Evolutionary conservation across 805 yeast species (phyloP), one percentile per base, ranked within the genome.

Genomic region (Blastobotrys muscicola): DNA sequence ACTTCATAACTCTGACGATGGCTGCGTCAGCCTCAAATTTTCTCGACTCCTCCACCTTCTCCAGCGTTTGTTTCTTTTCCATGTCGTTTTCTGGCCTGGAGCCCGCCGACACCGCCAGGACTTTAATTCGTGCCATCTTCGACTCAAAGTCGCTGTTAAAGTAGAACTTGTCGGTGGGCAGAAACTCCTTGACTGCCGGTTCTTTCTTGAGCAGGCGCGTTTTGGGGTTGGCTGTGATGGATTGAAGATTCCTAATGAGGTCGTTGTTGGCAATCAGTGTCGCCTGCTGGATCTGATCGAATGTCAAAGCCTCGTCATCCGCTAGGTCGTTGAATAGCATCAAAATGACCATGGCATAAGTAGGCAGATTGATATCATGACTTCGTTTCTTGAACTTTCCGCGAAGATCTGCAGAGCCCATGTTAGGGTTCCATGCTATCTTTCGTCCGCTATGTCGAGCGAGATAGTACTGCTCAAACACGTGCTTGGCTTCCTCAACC

Each of bases 1-100:
- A 47, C 63, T 87, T 87, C 90, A 87, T 80, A n/a, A 81, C 76
- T 41, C 96, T 70, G 4, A 87, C 94, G 44, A 87, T 74, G 0
- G 94, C 92, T 1, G 96, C 95, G 57, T 85, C 92, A 2, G 82
- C 67, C 54, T 80, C 84, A 44, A 71, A 70, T 46, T 76, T 70
- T 45, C 95, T 69, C 3, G 85, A 77, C 51, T 75, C 80, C 33
- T 72, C 71, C 29, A 85, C 67, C 32, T 68, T 64, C n/a, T 70
- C 70, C 58, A 78, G 64, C 0, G 84, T 80, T 42, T 52, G 50
- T 33, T 53, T 51, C 8, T 72, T 61, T 50, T 79, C 84, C 11
- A 66, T 63, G 32, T 76, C 82, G 38, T 70, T 70, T 48, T 76
- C 85, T 2, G 63, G 57, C 42, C 68, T 71, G 13, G 44, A 42